phyloP scores from a whole-genome alignment of 441 rosid species.

The Euphorbia schlechtendalii region DNA sequence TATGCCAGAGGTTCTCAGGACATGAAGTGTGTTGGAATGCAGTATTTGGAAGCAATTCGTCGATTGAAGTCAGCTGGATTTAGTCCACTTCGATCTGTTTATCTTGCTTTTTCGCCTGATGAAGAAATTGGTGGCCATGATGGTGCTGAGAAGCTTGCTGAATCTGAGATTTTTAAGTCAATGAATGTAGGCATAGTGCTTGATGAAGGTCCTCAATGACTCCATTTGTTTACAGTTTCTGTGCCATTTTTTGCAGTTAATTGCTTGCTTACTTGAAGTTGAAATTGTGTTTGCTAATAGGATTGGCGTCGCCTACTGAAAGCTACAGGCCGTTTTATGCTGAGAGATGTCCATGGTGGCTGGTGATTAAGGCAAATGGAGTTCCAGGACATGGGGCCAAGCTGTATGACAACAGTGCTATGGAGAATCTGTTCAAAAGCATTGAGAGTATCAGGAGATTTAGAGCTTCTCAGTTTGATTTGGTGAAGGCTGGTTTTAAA shows the following conservation, averaged over 20 bases:
- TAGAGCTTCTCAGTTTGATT: constrained; percentile 86
- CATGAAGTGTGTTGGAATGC: constrained; percentile 97
- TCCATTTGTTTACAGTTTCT: not conserved
- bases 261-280: not conserved
- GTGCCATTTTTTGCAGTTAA: not conserved
- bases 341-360: constrained; percentile 86
- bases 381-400: constrained; percentile 95
- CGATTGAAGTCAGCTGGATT: constrained; percentile 52
- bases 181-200: constrained; percentile 74
- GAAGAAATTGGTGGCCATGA: constrained; percentile 94
- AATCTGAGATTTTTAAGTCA: constrained; percentile 48
- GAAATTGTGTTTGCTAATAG: constrained; percentile 25
- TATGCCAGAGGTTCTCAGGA: constrained; percentile 94
- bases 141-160: constrained; percentile 66
- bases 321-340: constrained; percentile 63
- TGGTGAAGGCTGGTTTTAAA: constrained; percentile 70
- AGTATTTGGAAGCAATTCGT: constrained; percentile 86
- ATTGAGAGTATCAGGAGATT: constrained; percentile 77
- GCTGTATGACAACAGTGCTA: constrained; percentile 82
- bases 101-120: constrained; percentile 74
- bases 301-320: constrained; percentile 66
- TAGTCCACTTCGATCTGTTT: constrained; percentile 59
- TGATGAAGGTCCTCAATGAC: constrained; percentile 61
- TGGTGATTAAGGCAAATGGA: constrained; percentile 78
- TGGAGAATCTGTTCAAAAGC: constrained; percentile 87